Evolutionary conservation across 495 filamentous ascomycete species (phyloP).

Genomic region (Neurospora terricola): DNA sequence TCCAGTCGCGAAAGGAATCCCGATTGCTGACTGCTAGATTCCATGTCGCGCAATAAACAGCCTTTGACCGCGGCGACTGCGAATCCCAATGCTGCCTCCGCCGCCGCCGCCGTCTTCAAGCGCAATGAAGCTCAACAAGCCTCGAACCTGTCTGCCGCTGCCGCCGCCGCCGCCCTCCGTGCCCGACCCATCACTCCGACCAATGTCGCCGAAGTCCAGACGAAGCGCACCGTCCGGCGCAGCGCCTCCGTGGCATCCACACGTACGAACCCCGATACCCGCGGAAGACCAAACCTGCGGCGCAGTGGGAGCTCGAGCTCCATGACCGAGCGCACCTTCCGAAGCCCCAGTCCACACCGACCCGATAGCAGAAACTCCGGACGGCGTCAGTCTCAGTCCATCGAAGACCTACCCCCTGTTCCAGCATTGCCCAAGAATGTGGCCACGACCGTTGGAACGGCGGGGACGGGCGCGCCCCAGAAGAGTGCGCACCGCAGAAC

Average conservation of each 20-base stretch:
- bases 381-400: conserved; percentile 12
- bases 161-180: conserved; percentile 73
- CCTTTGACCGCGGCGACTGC: conserved; percentile 51
- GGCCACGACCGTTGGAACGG: conserved; percentile 7
- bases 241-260: conserved; percentile 60
- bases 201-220: conserved; percentile 69
- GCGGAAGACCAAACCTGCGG: conserved; percentile 40
- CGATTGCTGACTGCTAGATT: conserved; percentile 9
- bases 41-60: conserved; percentile 23
- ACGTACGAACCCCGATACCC: conserved; percentile 35
- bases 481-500: conserved; percentile 12
- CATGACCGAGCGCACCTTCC: conserved; percentile 80
- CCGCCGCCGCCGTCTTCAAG: conserved; percentile 73
- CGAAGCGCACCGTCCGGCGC: conserved; percentile 71
- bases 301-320: conserved; percentile 63
- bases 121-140: conserved; percentile 34
- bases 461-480: conserved; percentile 1
- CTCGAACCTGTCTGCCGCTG: conserved; percentile 64
- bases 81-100: conserved; percentile 60
- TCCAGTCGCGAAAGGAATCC: conserved; percentile 3
- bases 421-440: conserved; percentile 55
- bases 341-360: conserved; percentile 53
- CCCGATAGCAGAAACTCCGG: conserved; percentile 33
- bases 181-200: conserved; percentile 67
- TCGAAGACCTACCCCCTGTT: conserved; percentile 55